phyloP scores from a whole-genome alignment of 208 protist species.

The Porcisia deanei region DNA sequence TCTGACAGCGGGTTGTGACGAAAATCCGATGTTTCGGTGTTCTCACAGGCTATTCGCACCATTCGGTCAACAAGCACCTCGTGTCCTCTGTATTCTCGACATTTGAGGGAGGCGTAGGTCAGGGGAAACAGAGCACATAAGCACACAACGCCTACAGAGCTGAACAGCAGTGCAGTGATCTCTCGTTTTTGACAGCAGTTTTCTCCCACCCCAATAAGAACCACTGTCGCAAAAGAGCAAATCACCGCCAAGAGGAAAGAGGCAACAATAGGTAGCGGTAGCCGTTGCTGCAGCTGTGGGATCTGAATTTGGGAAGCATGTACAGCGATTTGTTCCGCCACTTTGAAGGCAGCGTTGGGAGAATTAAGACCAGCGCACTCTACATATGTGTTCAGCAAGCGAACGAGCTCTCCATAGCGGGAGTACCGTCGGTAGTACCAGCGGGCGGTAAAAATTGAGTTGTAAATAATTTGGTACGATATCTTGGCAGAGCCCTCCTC shows the following conservation, averaged over 20 bases:
- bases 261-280: slow-evolving; percentile 20
- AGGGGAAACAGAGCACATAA: slow-evolving; percentile 29
- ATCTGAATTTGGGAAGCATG: slow-evolving; percentile 18
- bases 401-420: slow-evolving; percentile 24
- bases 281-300: slow-evolving; percentile 12
- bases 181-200: slow-evolving; percentile 14
- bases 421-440: slow-evolving; percentile 35
- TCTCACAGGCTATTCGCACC: slow-evolving; percentile 4
- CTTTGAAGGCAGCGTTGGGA: neutral
- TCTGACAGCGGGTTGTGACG: slow-evolving; percentile 24
- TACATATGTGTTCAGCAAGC: slow-evolving; percentile 29
- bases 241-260: slow-evolving; percentile 15
- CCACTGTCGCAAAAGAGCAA: slow-evolving; percentile 18
- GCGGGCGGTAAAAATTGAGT: slow-evolving; percentile 17
- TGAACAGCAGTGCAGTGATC: slow-evolving; percentile 25
- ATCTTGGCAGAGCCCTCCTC: neutral
- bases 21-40: slow-evolving; percentile 2
- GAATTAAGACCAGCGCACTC: slow-evolving; percentile 11
- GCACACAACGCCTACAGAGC: slow-evolving; percentile 15
- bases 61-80: slow-evolving; percentile 12
- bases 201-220: slow-evolving; percentile 17
- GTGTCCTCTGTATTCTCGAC: neutral
- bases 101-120: slow-evolving; percentile 12
- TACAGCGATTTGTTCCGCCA: slow-evolving; percentile 19
- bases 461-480: slow-evolving; percentile 17